Base-by-base conservation (phyloP, 257 asterid genomes). In the Lavandula angustifolia region DNA sequence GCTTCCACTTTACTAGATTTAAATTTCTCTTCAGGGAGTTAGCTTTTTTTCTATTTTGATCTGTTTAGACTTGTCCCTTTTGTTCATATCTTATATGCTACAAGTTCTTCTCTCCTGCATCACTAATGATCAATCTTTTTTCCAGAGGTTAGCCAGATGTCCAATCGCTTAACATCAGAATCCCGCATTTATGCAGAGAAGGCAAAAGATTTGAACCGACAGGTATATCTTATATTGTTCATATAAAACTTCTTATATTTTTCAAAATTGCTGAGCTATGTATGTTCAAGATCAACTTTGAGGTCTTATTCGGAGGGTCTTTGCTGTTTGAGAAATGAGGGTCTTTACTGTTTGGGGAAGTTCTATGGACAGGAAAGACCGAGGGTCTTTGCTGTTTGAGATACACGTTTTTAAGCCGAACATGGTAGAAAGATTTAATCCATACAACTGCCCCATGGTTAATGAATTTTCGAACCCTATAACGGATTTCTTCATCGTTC, bases 121-220 rank as follows among this genome's bases (percentile, higher is more conserved):
- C n/a, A 57, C 50, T 46, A 43, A 57, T 22, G 4, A 50, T 47
- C 42, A 44, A 33, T 17, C 6, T 31, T n/a, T n/a, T 49, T 59
- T 60, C 14, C 74, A 69, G 74, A 69, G 68, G 74, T 86, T 77
- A 86, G 95, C 71, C 86, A 92, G 71, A 79, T 92, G 92, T 86
- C 98, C 66, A 82, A 87, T 76, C 96, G 95, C 72, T 84, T 92
- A 80, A 88, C 98, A 64, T 83, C 89, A 14, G 98, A 92, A 79
- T 81, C 98, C 64, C 95, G 92, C 77, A 69, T 83, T 62, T 92
- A 92, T 73, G 98, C 95, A 44, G 89, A 88, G 29, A 89, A 86
- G 77, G 95, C 96, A 62, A 89, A 79, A 82, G 96, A 92, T 82
- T 82, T 92, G 78, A 92, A 92, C 75, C 88, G 92, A 32, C 98